Conservation (phyloP, 495 filamentous ascomycete species). For the Xylaria cubensis region DNA sequence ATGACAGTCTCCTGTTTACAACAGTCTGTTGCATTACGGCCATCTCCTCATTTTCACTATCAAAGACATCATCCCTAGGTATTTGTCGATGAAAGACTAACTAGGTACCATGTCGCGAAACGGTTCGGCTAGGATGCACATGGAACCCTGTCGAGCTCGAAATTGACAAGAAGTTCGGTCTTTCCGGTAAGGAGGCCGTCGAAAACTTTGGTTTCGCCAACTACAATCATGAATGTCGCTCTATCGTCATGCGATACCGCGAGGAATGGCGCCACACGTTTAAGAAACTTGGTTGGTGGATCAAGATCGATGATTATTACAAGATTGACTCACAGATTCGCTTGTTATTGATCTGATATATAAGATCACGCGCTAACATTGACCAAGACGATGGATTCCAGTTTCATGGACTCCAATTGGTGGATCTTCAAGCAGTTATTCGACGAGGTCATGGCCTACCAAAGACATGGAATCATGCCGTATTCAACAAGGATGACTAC, state of each 20-base stretch:
- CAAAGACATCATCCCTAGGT: constrained; percentile 95
- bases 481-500: constrained; percentile 92
- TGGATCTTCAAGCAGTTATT: constrained; percentile 95
- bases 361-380: constrained; percentile 29
- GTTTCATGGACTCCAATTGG: constrained; percentile 97
- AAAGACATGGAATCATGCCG: constrained; percentile 90
- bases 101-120: constrained; percentile 80
- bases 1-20: too few species aligned
- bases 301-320: constrained; percentile 98
- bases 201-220: constrained; percentile 83
- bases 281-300: constrained; percentile 91
- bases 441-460: constrained; percentile 87
- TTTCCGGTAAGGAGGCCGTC: constrained; percentile 88
- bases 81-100: too few species aligned
- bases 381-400: constrained; percentile 81
- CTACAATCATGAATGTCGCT: constrained; percentile 92
- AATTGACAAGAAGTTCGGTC: constrained; percentile 96
- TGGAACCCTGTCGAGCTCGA: constrained; percentile 93
- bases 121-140: constrained; percentile 87
- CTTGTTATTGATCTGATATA: not conserved
- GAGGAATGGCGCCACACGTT: constrained; percentile 90
- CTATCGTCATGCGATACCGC: constrained; percentile 94
- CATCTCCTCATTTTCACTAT: constrained; percentile 95
- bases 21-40: constrained; percentile 93
- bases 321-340: constrained; percentile 64